Evolutionary conservation across 225 moss, liverwort and hornwort genomes (phyloP).

Genomic region (Asterella californica): DNA sequence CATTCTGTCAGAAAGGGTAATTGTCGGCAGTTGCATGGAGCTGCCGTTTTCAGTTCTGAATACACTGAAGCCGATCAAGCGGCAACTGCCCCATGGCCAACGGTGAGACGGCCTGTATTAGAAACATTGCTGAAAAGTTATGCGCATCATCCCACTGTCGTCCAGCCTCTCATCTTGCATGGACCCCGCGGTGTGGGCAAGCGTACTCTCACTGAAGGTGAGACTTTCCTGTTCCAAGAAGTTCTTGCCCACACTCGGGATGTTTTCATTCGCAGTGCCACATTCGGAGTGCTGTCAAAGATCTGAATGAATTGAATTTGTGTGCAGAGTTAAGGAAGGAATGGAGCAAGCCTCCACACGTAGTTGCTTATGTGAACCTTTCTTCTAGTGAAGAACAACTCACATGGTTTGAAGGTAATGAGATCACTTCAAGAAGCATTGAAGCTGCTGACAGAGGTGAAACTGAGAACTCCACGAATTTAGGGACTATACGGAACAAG

Average conservation of each 20-base stretch:
- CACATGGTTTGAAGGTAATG: conserved; percentile 49
- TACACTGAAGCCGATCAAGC: conserved; percentile 18
- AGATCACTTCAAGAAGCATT: background rate
- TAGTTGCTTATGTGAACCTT: conserved; percentile 60
- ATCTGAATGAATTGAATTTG: conserved; percentile 20
- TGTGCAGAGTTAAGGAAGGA: conserved; percentile 69
- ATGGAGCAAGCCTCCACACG: conserved; percentile 66
- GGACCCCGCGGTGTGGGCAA: conserved; percentile 95
- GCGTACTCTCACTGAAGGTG: conserved; percentile 70
- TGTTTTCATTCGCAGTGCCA: background rate
- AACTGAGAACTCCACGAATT: conserved; percentile 25
- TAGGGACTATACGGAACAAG: conserved; percentile 52
- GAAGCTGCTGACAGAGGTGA: background rate
- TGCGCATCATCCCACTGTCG: conserved; percentile 63
- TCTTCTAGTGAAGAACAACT: conserved; percentile 32
- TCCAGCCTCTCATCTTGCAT: conserved; percentile 72
- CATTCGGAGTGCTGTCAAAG: background rate
- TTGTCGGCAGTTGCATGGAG: background rate
- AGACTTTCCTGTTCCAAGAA: background rate
- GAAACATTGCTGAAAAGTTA: conserved; percentile 71
- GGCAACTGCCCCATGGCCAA: conserved; percentile 47
- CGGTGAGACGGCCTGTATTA: conserved; percentile 70
- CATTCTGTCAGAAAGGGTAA: background rate
- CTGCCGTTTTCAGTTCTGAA: background rate
- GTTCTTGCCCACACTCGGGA: background rate